These are phyloP conservation scores for Floccularia luteovirens DNA, from an alignment of 768 basidiomycete genomes.

Conservation along the genomic window DNA sequence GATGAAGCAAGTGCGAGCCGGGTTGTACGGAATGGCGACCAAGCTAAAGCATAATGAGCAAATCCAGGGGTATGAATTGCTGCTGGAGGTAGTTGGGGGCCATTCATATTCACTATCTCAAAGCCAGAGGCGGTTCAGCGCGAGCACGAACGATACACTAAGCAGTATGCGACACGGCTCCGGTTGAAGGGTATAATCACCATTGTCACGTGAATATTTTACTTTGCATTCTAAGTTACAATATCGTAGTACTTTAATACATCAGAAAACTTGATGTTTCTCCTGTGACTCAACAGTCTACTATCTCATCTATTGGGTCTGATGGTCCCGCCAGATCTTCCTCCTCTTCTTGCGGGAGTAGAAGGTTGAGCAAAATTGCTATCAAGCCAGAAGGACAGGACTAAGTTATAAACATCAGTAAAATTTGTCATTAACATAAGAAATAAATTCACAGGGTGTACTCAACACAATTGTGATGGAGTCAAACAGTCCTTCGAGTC, in stretches of 20 bases:
- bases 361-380: conserved; percentile 48
- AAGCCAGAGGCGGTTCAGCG: too few relatives aligned
- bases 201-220: too few relatives aligned
- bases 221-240: too few relatives aligned
- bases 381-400: conserved; percentile 51
- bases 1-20: conserved; percentile 76
- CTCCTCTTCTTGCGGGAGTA: conserved; percentile 35
- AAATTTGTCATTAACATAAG: background rate
- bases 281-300: too few relatives aligned
- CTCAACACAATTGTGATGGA: conserved; percentile 76
- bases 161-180: too few relatives aligned
- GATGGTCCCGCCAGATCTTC: too few relatives aligned
- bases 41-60: conserved; percentile 73
- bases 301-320: too few relatives aligned
- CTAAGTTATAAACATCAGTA: conserved; percentile 19
- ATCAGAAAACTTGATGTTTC: too few relatives aligned
- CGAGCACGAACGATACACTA: too few relatives aligned
- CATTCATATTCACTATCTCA: too few relatives aligned
- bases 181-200: too few relatives aligned
- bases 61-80: conserved; percentile 71
- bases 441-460: conserved; percentile 61
- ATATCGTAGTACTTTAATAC: too few relatives aligned
- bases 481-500: conserved; percentile 61
- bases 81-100: conserved; percentile 32
- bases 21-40: conserved; percentile 79